phyloP scores from a whole-genome alignment of 768 basidiomycete genomes.

The Collybia sordida region DNA sequence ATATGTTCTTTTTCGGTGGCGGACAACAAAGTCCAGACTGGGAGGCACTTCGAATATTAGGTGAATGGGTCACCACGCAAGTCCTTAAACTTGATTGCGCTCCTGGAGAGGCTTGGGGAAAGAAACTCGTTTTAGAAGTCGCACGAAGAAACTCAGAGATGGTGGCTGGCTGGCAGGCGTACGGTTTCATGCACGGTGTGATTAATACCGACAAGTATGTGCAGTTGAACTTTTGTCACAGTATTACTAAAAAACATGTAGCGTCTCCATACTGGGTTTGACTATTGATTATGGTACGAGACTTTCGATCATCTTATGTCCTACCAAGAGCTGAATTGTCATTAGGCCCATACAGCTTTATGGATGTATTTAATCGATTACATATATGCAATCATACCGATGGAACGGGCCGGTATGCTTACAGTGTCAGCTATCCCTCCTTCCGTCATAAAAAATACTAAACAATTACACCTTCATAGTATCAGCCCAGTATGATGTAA shows the following conservation, averaged over 20 bases:
- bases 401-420: constrained; percentile 74
- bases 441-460: background rate
- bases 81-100: constrained; percentile 54
- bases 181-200: constrained; percentile 94
- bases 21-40: constrained; percentile 75
- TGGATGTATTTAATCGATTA: constrained; percentile 84
- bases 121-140: constrained; percentile 71
- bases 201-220: constrained; percentile 94
- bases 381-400: constrained; percentile 95
- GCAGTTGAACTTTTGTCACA: background rate
- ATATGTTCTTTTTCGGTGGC: constrained; percentile 69
- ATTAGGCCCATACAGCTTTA: constrained; percentile 87
- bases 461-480: constrained; percentile 30
- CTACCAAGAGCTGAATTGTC: background rate
- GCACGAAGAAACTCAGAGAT: constrained; percentile 85
- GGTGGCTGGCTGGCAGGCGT: constrained; percentile 95
- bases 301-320: background rate
- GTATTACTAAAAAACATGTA: constrained; percentile 24
- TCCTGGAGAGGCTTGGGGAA: constrained; percentile 64
- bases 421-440: constrained; percentile 38
- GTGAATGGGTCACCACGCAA: constrained; percentile 68
- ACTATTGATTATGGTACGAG: constrained; percentile 73
- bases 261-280: constrained; percentile 71
- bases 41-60: constrained; percentile 72
- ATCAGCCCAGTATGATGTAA: constrained; percentile 80